Conservation (phyloP, 768 basidiomycete species). For the Mycena olivaceomarginata region DNA sequence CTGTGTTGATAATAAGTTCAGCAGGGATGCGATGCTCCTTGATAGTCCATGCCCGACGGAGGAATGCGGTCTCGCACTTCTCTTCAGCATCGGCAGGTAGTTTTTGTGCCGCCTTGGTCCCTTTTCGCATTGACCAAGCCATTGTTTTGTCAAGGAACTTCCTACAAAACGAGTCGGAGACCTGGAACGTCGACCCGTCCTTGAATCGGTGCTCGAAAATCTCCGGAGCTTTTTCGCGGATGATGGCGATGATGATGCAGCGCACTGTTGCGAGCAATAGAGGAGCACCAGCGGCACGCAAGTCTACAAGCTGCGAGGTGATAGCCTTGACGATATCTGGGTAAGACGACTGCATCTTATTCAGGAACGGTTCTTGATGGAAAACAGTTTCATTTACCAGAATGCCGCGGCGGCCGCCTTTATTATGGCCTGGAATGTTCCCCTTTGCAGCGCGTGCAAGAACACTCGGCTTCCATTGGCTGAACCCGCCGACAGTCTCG, state of each 20-base stretch:
- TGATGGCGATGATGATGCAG: too few relatives aligned
- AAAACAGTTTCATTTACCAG: too few relatives aligned
- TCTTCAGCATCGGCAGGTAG: slow-evolving; percentile 47
- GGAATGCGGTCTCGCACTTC: slow-evolving; percentile 26
- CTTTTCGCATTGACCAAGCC: slow-evolving; percentile 41
- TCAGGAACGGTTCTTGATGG: too few relatives aligned
- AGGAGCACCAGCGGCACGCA: too few relatives aligned
- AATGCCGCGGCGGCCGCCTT: slow-evolving; percentile 34
- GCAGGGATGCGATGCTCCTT: slow-evolving; percentile 43
- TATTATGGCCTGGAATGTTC: slow-evolving; percentile 32
- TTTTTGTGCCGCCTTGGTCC: too few relatives aligned
- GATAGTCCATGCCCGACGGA: slow-evolving; percentile 37
- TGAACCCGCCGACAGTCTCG: slow-evolving; percentile 17
- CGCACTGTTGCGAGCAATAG: too few relatives aligned
- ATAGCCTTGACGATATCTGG: too few relatives aligned
- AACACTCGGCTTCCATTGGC: slow-evolving; percentile 28
- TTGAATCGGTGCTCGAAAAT: not conserved
- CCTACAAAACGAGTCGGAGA: slow-evolving; percentile 40
- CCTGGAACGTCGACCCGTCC: slow-evolving; percentile 43
- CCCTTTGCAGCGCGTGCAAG: slow-evolving; percentile 29
- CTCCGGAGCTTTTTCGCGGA: too few relatives aligned
- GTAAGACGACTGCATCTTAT: too few relatives aligned
- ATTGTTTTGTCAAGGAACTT: slow-evolving; percentile 46
- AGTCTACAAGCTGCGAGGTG: too few relatives aligned
- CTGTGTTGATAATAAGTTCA: slow-evolving; percentile 45